These are phyloP conservation scores for Gamarada debralockiae DNA, from an alignment of 495 filamentous ascomycete genomes.

Conservation along the genomic window DNA sequence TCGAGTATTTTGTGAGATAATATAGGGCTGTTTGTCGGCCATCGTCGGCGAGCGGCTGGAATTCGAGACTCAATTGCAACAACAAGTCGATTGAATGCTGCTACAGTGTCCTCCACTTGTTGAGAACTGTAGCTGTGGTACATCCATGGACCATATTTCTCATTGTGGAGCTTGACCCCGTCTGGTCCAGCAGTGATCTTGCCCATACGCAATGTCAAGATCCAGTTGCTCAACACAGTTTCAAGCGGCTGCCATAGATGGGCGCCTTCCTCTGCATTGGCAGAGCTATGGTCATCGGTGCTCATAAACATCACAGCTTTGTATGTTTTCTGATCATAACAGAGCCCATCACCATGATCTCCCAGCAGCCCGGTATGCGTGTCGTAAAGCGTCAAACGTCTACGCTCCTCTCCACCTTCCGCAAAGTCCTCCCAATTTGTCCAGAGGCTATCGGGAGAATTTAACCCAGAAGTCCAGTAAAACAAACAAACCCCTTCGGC, in stretches of 20 bases:
- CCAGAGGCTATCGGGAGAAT: too few relatives aligned
- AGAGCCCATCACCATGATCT: constrained; percentile 12
- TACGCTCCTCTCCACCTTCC: too few relatives aligned
- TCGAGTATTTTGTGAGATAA: constrained; percentile 27
- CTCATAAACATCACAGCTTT: constrained; percentile 17
- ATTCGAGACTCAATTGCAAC: constrained; percentile 22
- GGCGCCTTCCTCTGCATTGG: constrained; percentile 17
- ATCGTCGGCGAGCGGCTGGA: too few relatives aligned
- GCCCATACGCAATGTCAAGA: constrained; percentile 28
- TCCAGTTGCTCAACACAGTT: constrained; percentile 37
- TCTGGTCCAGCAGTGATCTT: constrained; percentile 26
- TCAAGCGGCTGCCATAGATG: constrained; percentile 34
- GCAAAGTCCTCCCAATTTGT: too few relatives aligned
- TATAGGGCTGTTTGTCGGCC: too few relatives aligned
- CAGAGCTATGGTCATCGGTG: constrained; percentile 20
- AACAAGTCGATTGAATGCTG: constrained; percentile 20
- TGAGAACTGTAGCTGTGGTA: constrained; percentile 22
- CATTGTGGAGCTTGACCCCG: constrained; percentile 5
- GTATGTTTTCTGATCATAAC: constrained; percentile 24
- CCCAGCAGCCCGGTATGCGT: background rate
- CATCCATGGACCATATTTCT: constrained; percentile 24
- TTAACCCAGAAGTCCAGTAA: constrained; percentile 24
- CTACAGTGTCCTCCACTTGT: constrained; percentile 18
- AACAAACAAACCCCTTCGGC: constrained; percentile 17
- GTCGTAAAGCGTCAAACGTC: too few relatives aligned